These are phyloP conservation scores for Dothistroma pini DNA, from an alignment of 2,329 filamentous ascomycete genomes.

Conservation along the genomic window DNA sequence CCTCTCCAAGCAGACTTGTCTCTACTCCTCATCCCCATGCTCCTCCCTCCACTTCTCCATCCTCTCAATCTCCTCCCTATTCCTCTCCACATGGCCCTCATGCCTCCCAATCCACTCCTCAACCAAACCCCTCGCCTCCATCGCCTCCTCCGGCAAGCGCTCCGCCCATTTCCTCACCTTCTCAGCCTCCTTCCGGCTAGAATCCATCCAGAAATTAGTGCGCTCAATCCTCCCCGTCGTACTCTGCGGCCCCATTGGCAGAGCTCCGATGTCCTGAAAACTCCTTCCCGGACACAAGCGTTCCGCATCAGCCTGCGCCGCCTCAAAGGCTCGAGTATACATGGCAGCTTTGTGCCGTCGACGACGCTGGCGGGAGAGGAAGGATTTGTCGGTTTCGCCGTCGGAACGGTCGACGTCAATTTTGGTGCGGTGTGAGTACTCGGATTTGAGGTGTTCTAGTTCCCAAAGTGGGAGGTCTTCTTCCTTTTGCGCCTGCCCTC, in stretches of 20 bases:
- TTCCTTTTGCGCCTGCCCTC: conserved; percentile 10
- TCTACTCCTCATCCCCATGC: not conserved
- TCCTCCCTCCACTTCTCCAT: conserved; percentile 5
- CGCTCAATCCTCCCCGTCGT: not conserved
- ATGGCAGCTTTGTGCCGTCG: not conserved
- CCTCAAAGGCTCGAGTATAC: conserved; percentile 4
- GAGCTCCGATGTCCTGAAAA: conserved; percentile 6
- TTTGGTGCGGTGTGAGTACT: not conserved
- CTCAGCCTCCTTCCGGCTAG: not conserved
- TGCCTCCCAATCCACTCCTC: not conserved
- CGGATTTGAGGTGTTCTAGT: conserved; percentile 7
- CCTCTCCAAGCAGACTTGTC: too few relatives aligned
- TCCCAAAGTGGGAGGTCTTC: conserved; percentile 20
- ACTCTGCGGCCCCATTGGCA: not conserved
- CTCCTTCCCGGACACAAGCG: conserved; percentile 8
- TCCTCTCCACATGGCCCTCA: not conserved
- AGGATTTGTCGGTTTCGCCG: not conserved
- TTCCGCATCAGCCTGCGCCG: conserved; percentile 9
- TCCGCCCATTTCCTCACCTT: not conserved
- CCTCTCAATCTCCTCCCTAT: not conserved
- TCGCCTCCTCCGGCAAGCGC: conserved; percentile 1
- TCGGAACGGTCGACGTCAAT: not conserved
- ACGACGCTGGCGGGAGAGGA: not conserved
- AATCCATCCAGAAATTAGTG: not conserved
- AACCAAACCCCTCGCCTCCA: conserved; percentile 1